Evolutionary conservation across 2,329 filamentous ascomycete genomes (phyloP).

Genomic region (Venturiaceae sp.): DNA sequence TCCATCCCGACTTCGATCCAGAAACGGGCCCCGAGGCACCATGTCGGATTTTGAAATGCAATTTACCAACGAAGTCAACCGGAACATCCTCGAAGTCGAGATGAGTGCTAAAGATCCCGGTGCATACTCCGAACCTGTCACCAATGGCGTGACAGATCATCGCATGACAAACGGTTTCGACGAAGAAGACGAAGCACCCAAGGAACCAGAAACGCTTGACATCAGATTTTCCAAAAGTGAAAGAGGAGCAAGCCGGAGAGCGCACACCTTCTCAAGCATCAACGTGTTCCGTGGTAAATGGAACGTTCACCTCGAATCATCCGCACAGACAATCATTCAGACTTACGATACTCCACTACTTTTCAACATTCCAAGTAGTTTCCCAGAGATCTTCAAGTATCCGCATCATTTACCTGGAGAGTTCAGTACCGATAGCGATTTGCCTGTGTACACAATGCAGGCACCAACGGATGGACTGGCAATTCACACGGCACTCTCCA

Average conservation of each 20-base stretch:
- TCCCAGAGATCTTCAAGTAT: slow-evolving; percentile 61
- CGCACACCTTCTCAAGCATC: slow-evolving; percentile 2
- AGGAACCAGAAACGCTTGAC: slow-evolving; percentile 5
- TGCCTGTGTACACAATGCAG: neutral
- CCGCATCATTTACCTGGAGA: slow-evolving; percentile 21
- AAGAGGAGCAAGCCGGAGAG: neutral
- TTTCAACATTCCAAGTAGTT: slow-evolving; percentile 77
- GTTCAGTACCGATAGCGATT: neutral
- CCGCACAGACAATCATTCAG: neutral
- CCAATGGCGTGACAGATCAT: neutral
- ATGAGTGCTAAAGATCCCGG: slow-evolving; percentile 47
- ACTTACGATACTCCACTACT: slow-evolving; percentile 30
- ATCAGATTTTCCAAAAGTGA: neutral
- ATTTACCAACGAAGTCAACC: slow-evolving; percentile 67
- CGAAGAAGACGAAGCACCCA: slow-evolving; percentile 1
- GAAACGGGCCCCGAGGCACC: slow-evolving; percentile 31
- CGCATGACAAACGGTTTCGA: slow-evolving; percentile 6
- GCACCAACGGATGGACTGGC: slow-evolving; percentile 26
- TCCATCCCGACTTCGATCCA: slow-evolving; percentile 48
- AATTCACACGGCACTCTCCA: slow-evolving; percentile 50
- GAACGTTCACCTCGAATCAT: neutral
- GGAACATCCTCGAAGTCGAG: slow-evolving; percentile 65
- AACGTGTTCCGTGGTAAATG: neutral
- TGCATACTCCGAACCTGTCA: neutral
- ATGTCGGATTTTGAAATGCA: slow-evolving; percentile 55